phyloP scores from a whole-genome alignment of 1,284 basidiomycete species.

The Rhizoctonia solani region DNA sequence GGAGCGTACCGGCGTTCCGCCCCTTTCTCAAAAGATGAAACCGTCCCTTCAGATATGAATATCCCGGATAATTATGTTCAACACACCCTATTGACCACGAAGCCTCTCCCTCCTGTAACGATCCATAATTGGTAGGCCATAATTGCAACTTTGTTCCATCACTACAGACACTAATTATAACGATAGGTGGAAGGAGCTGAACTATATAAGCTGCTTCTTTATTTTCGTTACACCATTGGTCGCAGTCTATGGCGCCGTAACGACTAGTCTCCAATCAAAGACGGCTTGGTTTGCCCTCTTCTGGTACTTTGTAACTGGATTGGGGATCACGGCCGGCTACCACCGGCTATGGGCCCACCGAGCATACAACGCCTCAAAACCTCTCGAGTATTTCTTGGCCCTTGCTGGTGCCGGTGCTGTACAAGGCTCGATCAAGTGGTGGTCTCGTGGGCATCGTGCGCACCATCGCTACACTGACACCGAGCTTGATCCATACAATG shows the following conservation, averaged over 20 bases:
- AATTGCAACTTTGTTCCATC: neutral
- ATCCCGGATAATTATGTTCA: slow-evolving; percentile 90
- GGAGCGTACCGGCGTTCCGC: neutral
- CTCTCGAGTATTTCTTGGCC: slow-evolving; percentile 79
- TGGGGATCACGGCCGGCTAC: slow-evolving; percentile 76
- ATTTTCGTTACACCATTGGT: slow-evolving; percentile 73
- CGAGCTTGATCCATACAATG: slow-evolving; percentile 91
- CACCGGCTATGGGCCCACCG: slow-evolving; percentile 94
- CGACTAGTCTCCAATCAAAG: slow-evolving; percentile 62
- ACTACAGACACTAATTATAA: too few relatives aligned
- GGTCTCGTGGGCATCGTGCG: slow-evolving; percentile 91
- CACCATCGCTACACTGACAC: slow-evolving; percentile 96
- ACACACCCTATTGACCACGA: slow-evolving; percentile 76
- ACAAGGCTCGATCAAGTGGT: slow-evolving; percentile 92
- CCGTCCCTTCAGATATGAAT: slow-evolving; percentile 61
- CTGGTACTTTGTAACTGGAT: slow-evolving; percentile 85
- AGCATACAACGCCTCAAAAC: slow-evolving; percentile 83
- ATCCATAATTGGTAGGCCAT: slow-evolving; percentile 55
- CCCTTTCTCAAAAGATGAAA: slow-evolving; percentile 8
- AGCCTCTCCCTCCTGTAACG: slow-evolving; percentile 74
- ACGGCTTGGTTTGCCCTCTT: slow-evolving; percentile 71
- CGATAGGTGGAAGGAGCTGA: slow-evolving; percentile 64
- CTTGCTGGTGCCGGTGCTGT: slow-evolving; percentile 83
- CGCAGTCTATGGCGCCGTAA: slow-evolving; percentile 68
- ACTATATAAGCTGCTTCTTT: slow-evolving; percentile 74